Evolutionary conservation across 1,284 basidiomycete genomes (phyloP).

Genomic region (Termitomyces sp.): DNA sequence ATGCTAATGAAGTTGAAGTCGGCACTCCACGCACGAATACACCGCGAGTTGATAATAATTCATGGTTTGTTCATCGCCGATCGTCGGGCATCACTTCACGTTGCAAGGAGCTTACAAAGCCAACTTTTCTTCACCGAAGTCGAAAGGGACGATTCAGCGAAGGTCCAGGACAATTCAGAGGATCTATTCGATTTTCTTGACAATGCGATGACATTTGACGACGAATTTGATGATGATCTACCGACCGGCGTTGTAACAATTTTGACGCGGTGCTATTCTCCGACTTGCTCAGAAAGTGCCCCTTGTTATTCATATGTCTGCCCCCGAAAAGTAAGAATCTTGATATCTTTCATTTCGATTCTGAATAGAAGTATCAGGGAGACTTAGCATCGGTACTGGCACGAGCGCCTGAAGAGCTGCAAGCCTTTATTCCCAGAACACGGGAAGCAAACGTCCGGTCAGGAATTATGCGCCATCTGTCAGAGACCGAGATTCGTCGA

Average conservation of each 20-base stretch:
- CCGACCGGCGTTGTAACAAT: slow-evolving; percentile 81
- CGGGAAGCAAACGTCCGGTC: slow-evolving; percentile 14
- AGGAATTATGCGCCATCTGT: slow-evolving; percentile 64
- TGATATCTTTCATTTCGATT: not conserved
- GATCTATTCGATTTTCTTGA: slow-evolving; percentile 96
- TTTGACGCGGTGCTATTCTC: slow-evolving; percentile 80
- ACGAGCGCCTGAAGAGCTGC: slow-evolving; percentile 5
- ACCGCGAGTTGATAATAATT: slow-evolving; percentile 60
- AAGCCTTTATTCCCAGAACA: slow-evolving; percentile 8
- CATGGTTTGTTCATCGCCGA: slow-evolving; percentile 69
- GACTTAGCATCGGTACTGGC: slow-evolving; percentile 6
- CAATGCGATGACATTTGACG: slow-evolving; percentile 67
- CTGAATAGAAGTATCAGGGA: slow-evolving; percentile 1
- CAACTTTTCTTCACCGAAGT: slow-evolving; percentile 97
- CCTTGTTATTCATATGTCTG: slow-evolving; percentile 70
- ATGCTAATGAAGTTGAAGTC: slow-evolving; percentile 40
- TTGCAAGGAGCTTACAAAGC: slow-evolving; percentile 85
- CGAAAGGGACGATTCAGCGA: slow-evolving; percentile 78
- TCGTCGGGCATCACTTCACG: slow-evolving; percentile 78
- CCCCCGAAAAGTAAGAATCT: slow-evolving; percentile 49
- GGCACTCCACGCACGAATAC: slow-evolving; percentile 78
- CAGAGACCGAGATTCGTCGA: slow-evolving; percentile 75
- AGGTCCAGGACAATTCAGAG: slow-evolving; percentile 85
- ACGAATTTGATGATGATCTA: slow-evolving; percentile 68
- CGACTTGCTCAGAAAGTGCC: slow-evolving; percentile 70